Percentiles rank a stretch among this genome's conserved stretches.
Conservation (phyloP, 2,329 filamentous ascomycete species). For the Scedosporium dehoogii region DNA sequence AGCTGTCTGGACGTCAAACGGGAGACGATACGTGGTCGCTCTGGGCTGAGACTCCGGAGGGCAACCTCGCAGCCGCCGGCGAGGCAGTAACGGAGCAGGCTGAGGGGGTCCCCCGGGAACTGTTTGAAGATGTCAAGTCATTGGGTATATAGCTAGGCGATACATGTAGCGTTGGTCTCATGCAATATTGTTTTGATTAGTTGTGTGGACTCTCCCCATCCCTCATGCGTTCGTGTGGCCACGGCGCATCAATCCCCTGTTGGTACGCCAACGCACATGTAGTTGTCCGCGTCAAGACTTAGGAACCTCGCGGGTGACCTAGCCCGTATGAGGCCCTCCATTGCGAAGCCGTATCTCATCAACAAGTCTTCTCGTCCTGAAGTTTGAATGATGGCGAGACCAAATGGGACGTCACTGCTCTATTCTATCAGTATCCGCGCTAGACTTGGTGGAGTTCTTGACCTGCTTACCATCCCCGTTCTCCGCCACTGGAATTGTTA, state of each 20-base stretch:
- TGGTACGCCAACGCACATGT: slow-evolving; percentile 1
- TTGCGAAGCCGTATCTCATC: slow-evolving; percentile 52
- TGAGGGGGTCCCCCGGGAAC: not conserved
- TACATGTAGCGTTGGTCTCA: not conserved
- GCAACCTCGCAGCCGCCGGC: not conserved
- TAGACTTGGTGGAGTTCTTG: not conserved
- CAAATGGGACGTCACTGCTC: slow-evolving; percentile 17
- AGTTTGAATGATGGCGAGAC: slow-evolving; percentile 47
- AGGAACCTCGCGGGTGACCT: not conserved
- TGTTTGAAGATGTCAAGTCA: not conserved
- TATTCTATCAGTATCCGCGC: not conserved
- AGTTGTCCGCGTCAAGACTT: not conserved
- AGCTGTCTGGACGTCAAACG: not conserved
- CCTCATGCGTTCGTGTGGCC: not conserved
- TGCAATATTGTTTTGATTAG: not conserved
- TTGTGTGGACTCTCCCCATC: not conserved
- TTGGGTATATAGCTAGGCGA: not conserved
- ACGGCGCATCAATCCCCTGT: not conserved
- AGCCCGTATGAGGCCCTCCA: slow-evolving; percentile 38
- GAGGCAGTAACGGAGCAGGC: not conserved
- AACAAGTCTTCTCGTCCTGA: slow-evolving; percentile 50
- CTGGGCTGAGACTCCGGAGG: not conserved
- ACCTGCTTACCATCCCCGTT: slow-evolving; percentile 25
- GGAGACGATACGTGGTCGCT: not conserved
- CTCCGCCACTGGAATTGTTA: slow-evolving; percentile 57